A percentile compares a stretch with the other conserved stretches of the same genome.
Conservation (phyloP, 2,329 filamentous ascomycete species). For the Pseudogymnoascus sp. region DNA sequence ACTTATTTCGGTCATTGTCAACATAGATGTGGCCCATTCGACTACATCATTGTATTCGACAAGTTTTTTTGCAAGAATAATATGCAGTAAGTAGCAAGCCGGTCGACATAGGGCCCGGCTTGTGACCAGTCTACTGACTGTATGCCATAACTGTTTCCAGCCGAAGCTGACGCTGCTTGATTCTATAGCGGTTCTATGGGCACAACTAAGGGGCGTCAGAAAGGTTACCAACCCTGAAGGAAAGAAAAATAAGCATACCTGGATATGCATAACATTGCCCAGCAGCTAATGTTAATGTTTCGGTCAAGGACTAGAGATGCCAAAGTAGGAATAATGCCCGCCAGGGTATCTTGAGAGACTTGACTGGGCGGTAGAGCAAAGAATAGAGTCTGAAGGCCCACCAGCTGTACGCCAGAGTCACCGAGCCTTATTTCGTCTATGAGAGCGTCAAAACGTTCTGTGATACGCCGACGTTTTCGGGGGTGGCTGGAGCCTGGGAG, state of each 20-base stretch:
- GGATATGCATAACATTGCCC: conserved; percentile 76
- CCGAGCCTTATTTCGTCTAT: conserved; percentile 20
- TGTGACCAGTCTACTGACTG: conserved; percentile 61
- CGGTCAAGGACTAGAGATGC: conserved; percentile 58
- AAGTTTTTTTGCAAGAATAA: conserved; percentile 57
- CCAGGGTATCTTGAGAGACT: conserved; percentile 25
- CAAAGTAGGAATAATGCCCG: conserved; percentile 49
- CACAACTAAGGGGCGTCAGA: conserved; percentile 31
- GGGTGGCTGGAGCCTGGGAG: conserved; percentile 16
- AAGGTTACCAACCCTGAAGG: not conserved
- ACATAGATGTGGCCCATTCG: conserved; percentile 62
- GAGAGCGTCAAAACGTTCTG: conserved; percentile 19
- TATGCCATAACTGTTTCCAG: conserved; percentile 72
- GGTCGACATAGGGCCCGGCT: conserved; percentile 64
- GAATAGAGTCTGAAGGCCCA: conserved; percentile 43
- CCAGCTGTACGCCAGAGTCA: conserved; percentile 18
- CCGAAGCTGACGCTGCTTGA: conserved; percentile 33
- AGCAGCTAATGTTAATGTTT: conserved; percentile 56
- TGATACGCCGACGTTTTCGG: conserved; percentile 25
- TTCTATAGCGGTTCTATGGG: conserved; percentile 29
- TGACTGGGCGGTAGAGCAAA: conserved; percentile 35
- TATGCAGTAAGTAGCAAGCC: conserved; percentile 63
- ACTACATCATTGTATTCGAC: conserved; percentile 58
- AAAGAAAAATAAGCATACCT: conserved; percentile 46
- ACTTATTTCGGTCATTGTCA: conserved; percentile 70